Evolutionary conservation across 495 filamentous ascomycete genomes (phyloP).

Genomic region (Aspergillus biplanus): DNA sequence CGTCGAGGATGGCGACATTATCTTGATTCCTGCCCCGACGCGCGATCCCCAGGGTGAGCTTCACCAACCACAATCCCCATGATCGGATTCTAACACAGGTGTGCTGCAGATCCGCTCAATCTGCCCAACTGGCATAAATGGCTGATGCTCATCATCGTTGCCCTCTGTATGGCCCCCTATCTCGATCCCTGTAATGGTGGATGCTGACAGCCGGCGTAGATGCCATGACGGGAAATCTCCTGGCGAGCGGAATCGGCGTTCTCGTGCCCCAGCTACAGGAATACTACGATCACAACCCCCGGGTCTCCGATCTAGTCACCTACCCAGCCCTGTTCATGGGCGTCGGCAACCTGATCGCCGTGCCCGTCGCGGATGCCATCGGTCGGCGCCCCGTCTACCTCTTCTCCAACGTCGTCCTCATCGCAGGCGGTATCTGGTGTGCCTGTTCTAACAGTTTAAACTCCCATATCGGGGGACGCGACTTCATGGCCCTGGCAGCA

Average conservation of each 20-base stretch:
- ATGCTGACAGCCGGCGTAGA: slow-evolving; percentile 1
- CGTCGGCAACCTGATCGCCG: slow-evolving; percentile 24
- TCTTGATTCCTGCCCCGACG: background rate
- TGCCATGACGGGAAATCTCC: slow-evolving; percentile 3
- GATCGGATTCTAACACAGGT: background rate
- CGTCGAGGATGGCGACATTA: slow-evolving; percentile 1
- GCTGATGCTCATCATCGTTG: slow-evolving; percentile 7
- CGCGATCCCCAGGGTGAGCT: slow-evolving; percentile 2
- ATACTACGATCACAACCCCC: background rate
- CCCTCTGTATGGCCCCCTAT: background rate
- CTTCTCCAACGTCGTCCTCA: background rate
- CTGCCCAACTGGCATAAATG: slow-evolving; percentile 7
- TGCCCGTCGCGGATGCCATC: slow-evolving; percentile 11
- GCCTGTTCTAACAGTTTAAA: background rate
- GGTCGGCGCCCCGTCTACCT: slow-evolving; percentile 7
- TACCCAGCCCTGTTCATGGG: slow-evolving; percentile 3
- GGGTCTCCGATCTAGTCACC: slow-evolving; percentile 1
- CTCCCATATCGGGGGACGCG: slow-evolving; percentile 23
- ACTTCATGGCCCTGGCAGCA: slow-evolving; percentile 30
- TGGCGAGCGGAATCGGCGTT: slow-evolving; percentile 2
- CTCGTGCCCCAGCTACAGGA: slow-evolving; percentile 1
- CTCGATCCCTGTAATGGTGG: background rate
- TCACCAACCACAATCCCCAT: background rate
- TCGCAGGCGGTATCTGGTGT: slow-evolving; percentile 3
- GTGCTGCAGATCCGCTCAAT: background rate